These are phyloP conservation scores for Selaginella moellendorffii DNA, from an alignment of 75 land plant genomes.

Conservation along the genomic window DNA sequence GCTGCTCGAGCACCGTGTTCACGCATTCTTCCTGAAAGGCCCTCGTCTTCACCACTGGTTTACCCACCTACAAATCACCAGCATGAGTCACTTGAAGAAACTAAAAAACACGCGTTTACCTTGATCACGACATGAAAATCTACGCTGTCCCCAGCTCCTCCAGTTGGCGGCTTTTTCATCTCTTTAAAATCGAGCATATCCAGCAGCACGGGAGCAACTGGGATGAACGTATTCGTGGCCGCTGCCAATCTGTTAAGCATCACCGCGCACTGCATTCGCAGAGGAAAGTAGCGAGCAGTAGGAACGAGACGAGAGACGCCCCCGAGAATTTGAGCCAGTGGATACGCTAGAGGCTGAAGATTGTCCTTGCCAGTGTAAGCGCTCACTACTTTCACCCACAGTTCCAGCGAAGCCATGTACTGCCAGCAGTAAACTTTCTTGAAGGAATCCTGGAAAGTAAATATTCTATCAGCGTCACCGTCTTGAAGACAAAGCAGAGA, in stretches of 20 bases:
- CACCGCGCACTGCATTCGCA: constrained; percentile 64
- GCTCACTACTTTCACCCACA: constrained; percentile 74
- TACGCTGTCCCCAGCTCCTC: constrained; percentile 79
- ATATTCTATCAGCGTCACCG: neutral
- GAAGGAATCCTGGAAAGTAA: constrained; percentile 54
- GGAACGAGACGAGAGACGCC: constrained; percentile 85
- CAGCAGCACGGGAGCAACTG: constrained; percentile 57
- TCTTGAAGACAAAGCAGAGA: neutral
- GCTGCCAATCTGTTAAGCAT: constrained; percentile 76
- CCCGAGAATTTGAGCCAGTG: constrained; percentile 65
- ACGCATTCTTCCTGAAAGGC: constrained; percentile 94
- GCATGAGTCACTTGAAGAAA: neutral
- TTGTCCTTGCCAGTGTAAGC: constrained; percentile 36
- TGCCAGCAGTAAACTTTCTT: constrained; percentile 89
- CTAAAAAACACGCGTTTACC: constrained; percentile 22
- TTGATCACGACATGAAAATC: constrained; percentile 44
- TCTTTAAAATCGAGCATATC: constrained; percentile 97
- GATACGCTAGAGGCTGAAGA: constrained; percentile 79
- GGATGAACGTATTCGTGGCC: constrained; percentile 57
- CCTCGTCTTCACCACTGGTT: constrained; percentile 60
- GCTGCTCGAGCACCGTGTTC: constrained; percentile 56
- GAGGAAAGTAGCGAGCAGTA: constrained; percentile 73
- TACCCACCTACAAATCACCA: constrained; percentile 40
- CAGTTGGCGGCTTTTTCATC: constrained; percentile 51
- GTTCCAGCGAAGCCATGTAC: constrained; percentile 75